Percentiles rank a stretch among this genome's conserved stretches.
Conservation (phyloP, 108 stramenopile species). For the Skeletonema grethae region DNA sequence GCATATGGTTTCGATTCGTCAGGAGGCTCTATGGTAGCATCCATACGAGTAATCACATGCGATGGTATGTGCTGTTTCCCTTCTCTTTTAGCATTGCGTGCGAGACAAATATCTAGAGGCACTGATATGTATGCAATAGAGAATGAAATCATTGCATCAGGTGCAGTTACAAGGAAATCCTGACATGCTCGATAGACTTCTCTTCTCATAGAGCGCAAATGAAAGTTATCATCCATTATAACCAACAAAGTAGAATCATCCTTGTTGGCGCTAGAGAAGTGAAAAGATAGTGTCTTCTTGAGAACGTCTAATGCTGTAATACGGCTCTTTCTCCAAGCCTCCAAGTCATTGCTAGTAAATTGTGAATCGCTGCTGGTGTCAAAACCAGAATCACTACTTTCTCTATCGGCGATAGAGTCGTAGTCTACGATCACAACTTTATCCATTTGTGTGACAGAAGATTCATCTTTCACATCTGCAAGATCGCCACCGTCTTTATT, state of each 20-base stretch:
- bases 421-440: slow-evolving; percentile 59
- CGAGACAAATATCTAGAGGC: slow-evolving; percentile 56
- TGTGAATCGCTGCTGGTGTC: slow-evolving; percentile 2
- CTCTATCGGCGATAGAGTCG: slow-evolving; percentile 50
- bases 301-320: slow-evolving; percentile 50
- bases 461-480: slow-evolving; percentile 4
- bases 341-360: slow-evolving; percentile 32
- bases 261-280: slow-evolving; percentile 9
- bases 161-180: slow-evolving; percentile 27
- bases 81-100: slow-evolving; percentile 57
- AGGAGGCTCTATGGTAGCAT: slow-evolving; percentile 60
- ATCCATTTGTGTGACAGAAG: not conserved
- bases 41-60: slow-evolving; percentile 61
- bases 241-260: slow-evolving; percentile 35
- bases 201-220: slow-evolving; percentile 80
- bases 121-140: slow-evolving; percentile 56
- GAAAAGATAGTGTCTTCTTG: slow-evolving; percentile 33
- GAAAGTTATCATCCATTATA: slow-evolving; percentile 84
- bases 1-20: slow-evolving; percentile 39
- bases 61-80: slow-evolving; percentile 49
- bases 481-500: slow-evolving; percentile 3
- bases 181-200: slow-evolving; percentile 62
- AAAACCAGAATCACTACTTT: not conserved
- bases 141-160: slow-evolving; percentile 52
- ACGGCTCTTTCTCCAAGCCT: slow-evolving; percentile 74